Evolutionary conservation across 2,329 filamentous ascomycete species (phyloP).

Genomic region (Clarireedia sp.): DNA sequence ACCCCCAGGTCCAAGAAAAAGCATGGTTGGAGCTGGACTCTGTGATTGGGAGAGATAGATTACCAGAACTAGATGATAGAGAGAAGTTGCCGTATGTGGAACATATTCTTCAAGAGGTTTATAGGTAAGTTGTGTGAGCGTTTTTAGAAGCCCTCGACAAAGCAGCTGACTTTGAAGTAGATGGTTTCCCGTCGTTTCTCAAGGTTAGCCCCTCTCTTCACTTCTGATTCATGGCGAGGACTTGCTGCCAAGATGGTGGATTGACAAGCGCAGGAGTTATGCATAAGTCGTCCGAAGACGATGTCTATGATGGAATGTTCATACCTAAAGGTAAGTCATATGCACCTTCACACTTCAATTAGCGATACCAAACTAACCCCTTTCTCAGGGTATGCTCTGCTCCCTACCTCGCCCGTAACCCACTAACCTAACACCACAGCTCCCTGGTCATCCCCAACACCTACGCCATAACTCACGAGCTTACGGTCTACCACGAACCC

Average conservation of each 20-base stretch:
- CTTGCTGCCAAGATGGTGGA: background rate
- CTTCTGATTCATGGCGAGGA: background rate
- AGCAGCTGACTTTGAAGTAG: conserved; percentile 14
- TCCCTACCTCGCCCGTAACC: background rate
- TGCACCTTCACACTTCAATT: background rate
- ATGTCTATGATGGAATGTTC: conserved; percentile 47
- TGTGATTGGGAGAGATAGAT: conserved; percentile 32
- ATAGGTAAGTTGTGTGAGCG: conserved; percentile 16
- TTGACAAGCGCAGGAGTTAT: conserved; percentile 27
- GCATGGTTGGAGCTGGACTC: conserved; percentile 40
- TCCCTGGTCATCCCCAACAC: conserved; percentile 36
- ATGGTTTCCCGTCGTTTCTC: conserved; percentile 33
- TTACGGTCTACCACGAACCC: conserved; percentile 34
- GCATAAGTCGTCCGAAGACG: conserved; percentile 45
- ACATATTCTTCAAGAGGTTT: conserved; percentile 38
- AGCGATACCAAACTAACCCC: too few relatives aligned
- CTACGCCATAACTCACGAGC: conserved; percentile 47
- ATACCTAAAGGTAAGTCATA: conserved; percentile 37
- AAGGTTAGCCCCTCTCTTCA: background rate
- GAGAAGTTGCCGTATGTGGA: conserved; percentile 37
- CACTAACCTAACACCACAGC: background rate
- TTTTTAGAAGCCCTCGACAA: background rate
- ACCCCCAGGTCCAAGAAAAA: conserved; percentile 38
- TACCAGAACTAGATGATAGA: conserved; percentile 29
- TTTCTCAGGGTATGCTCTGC: background rate